Evolutionary conservation across 768 basidiomycete genomes (phyloP).

Genomic region (Fomitopsis serialis): DNA sequence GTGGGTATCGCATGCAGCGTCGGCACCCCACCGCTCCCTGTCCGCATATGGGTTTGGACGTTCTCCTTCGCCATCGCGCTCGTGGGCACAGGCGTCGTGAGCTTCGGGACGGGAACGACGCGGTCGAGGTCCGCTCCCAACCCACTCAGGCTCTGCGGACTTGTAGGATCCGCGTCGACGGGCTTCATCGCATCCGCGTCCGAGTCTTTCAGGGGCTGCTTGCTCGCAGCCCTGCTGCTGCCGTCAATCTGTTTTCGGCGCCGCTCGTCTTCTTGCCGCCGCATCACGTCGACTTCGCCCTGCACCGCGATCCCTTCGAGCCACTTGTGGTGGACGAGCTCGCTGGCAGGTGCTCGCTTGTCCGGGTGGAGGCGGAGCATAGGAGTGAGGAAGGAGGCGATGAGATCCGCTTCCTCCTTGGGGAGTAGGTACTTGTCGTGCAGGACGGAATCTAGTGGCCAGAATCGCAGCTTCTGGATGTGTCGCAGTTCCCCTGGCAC

Average conservation of each 20-base stretch:
- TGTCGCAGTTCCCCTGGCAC: conserved; percentile 76
- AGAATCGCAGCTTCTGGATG: conserved; percentile 90
- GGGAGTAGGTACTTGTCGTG: conserved; percentile 97
- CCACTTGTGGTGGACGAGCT: conserved; percentile 85
- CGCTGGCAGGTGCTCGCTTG: conserved; percentile 82
- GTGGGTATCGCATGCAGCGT: conserved; percentile 16
- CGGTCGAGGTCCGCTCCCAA: conserved; percentile 6
- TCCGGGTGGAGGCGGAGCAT: conserved; percentile 91
- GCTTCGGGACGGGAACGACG: conserved; percentile 16
- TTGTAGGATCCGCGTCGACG: conserved; percentile 47
- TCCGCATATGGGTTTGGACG: conserved; percentile 4
- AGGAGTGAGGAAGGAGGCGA: conserved; percentile 77
- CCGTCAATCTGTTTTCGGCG: conserved; percentile 28
- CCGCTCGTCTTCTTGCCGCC: conserved; percentile 50
- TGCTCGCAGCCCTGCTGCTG: not conserved
- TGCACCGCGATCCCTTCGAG: conserved; percentile 80
- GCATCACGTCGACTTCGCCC: conserved; percentile 83
- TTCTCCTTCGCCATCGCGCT: conserved; percentile 16
- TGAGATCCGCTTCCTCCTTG: conserved; percentile 70
- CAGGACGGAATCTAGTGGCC: conserved; percentile 77
- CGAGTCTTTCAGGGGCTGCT: conserved; percentile 10
- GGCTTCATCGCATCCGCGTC: conserved; percentile 70
- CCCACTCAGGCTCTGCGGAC: conserved; percentile 2
- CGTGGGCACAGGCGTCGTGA: conserved; percentile 17
- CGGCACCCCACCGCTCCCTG: conserved; percentile 13